Conservation (phyloP, 2,329 filamentous ascomycete genomes). For the Fusarium vanettenii region DNA sequence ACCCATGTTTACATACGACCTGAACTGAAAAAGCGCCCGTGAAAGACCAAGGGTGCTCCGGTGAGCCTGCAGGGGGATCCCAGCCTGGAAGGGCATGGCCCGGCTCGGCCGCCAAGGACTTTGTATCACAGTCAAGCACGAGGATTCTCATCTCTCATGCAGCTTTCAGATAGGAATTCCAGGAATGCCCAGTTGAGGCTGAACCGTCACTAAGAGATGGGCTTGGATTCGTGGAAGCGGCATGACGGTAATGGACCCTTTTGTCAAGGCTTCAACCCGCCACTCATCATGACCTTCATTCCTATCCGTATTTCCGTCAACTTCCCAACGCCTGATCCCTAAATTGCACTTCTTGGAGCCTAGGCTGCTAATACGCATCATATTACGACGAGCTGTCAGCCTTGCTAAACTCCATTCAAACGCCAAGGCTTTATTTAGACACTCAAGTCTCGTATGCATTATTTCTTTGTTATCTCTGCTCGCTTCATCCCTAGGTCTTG, state of each 20-base stretch:
- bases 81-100: background rate
- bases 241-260: background rate
- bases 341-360: background rate
- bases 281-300: background rate
- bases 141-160: background rate
- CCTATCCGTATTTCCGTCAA: background rate
- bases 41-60: background rate
- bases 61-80: background rate
- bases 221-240: background rate
- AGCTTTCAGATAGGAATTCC: background rate
- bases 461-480: background rate
- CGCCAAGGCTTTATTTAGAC: background rate
- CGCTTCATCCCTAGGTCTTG: background rate
- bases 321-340: background rate
- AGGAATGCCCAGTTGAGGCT: background rate
- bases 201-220: background rate
- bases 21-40: slow-evolving; percentile 7
- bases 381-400: background rate
- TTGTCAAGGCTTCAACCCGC: background rate
- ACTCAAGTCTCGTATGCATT: background rate
- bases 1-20: slow-evolving; percentile 12
- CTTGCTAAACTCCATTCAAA: background rate
- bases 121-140: background rate
- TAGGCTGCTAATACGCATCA: background rate
- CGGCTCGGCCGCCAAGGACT: background rate